Percentiles rank a stretch among this genome's conserved stretches.
Conservation (phyloP, 1,284 basidiomycete species). For the Cutaneotrichosporon cavernicola region DNA sequence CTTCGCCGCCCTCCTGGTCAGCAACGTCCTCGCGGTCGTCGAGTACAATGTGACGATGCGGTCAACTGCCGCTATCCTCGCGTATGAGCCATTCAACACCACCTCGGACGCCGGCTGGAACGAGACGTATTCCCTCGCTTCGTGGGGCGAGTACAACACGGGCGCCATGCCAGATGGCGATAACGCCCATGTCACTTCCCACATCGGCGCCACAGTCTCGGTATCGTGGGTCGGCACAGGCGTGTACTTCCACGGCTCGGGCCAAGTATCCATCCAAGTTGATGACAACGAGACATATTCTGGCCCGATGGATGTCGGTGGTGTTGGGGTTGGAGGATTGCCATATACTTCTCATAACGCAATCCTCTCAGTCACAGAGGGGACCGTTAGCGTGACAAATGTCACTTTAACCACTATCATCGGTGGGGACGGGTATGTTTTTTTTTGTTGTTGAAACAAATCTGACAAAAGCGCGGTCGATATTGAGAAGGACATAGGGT, state of each 20-base stretch:
- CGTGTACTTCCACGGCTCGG: slow-evolving; percentile 10
- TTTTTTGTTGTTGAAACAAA: no score
- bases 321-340: not conserved
- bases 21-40: not conserved
- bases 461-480: not conserved
- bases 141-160: slow-evolving; percentile 1
- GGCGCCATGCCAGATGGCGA: not conserved
- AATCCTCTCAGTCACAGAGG: not conserved
- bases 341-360: not conserved
- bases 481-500: not conserved
- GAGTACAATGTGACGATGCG: slow-evolving; percentile 11
- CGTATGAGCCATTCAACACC: not conserved
- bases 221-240: slow-evolving; percentile 12
- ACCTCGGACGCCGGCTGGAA: slow-evolving; percentile 9
- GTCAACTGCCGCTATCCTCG: slow-evolving; percentile 6
- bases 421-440: slow-evolving; percentile 5
- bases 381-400: not conserved
- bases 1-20: not conserved
- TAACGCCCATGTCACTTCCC: not conserved
- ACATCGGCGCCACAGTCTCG: not conserved
- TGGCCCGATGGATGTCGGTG: not conserved
- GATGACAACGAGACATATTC: not conserved
- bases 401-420: not conserved
- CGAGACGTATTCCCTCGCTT: not conserved
- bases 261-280: not conserved